Evolutionary conservation across 257 asterid species (phyloP), one percentile per base, ranked within the genome.

Genomic region (Penstemon barbatus): DNA sequence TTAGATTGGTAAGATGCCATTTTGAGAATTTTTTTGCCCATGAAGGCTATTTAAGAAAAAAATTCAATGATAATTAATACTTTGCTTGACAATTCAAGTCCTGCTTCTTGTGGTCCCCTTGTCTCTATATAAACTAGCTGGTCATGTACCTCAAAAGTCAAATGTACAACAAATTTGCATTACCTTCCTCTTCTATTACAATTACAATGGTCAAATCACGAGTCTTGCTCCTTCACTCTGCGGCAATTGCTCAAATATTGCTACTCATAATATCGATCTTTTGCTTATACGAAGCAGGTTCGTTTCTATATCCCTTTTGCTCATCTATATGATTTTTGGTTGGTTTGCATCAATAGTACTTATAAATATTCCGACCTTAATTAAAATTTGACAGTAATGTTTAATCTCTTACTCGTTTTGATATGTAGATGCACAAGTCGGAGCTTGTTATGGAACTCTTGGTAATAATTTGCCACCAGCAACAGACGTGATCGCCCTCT

Each of bases 381-480:
- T n/a, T n/a, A 25, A 25, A 25, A 4, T 33, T 25, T 10, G 13
- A 25, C 36, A 33, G 4, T 8, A 25, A n/a, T 51, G 25, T 51
- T 51, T 58, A 25, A 19, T 57, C n/a, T 64, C 25, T 38, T 38
- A 19, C 7, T 61, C 36, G 37, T 12, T 6, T 8, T 11, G 8
- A 4, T 18, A 1, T 51, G 63, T 67, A 79, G 82, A 73, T 57
- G 74, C 71, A n/a, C 59, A 69, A 10, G 59, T 15, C 39, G 91
- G 88, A 58, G 81, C 73, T 5, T 80, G 86, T 42, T 82, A 80
- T 10, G 88, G 86, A 33, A 76, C 77, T 43, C 57, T 78, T 6
- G 83, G 80, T 1, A 51, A 12, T 61, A 76, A 83, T 8, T 55
- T 78, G 2, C 83, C 82, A 6, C 13, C 74, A 1, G 18, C 73